phyloP scores from a whole-genome alignment of 805 yeast genomes.

The Spencermartinsiella europaea region DNA sequence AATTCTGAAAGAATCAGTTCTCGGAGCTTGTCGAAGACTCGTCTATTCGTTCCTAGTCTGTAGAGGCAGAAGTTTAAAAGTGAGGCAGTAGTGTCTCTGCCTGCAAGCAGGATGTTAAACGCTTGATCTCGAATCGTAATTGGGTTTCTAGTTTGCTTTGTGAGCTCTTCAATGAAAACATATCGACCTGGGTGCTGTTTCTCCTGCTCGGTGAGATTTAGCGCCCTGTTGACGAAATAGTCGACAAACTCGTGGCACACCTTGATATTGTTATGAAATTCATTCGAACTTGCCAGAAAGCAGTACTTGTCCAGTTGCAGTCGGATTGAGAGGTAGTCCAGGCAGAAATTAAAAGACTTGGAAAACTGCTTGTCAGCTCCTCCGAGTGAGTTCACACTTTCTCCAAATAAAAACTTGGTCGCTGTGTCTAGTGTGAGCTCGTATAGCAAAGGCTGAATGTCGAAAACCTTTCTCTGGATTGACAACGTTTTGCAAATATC shows the following conservation, averaged over 20 bases:
- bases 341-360: conserved; percentile 22
- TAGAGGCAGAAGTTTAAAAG: conserved; percentile 42
- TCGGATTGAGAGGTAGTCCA: conserved; percentile 17
- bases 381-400: conserved; percentile 26
- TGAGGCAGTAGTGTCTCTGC: conserved; percentile 52
- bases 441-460: conserved; percentile 27
- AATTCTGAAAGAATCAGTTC: conserved; percentile 35
- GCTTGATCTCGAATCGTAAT: conserved; percentile 46
- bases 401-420: conserved; percentile 33
- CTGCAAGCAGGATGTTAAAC: conserved; percentile 49
- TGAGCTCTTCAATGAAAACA: conserved; percentile 45
- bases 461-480: conserved; percentile 17
- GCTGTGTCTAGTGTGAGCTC: conserved; percentile 32
- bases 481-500: conserved; percentile 6
- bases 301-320: neutral
- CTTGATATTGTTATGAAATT: conserved; percentile 31
- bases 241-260: conserved; percentile 34
- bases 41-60: conserved; percentile 39
- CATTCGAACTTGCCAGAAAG: neutral
- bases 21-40: conserved; percentile 33
- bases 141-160: conserved; percentile 46
- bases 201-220: conserved; percentile 20
- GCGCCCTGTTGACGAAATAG: conserved; percentile 37
- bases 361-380: conserved; percentile 6
- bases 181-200: conserved; percentile 34